phyloP scores from a whole-genome alignment of 169 alveolate genomes.

The Plasmodium sp. region DNA sequence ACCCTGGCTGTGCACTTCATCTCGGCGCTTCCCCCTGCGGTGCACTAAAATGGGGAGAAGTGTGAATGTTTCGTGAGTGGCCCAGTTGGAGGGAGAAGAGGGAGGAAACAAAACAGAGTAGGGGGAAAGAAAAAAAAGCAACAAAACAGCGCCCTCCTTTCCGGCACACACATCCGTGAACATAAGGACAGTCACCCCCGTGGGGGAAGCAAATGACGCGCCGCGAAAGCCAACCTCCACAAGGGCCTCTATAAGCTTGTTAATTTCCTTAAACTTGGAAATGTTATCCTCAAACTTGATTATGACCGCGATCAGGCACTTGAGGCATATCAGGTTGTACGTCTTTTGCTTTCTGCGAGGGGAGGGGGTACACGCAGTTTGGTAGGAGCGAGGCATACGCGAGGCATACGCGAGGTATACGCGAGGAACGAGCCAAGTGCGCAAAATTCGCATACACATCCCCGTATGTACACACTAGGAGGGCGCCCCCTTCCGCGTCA shows the following conservation, averaged over 20 bases:
- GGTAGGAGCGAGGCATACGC: neutral
- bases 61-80: neutral
- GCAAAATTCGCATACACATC: neutral
- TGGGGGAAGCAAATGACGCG: neutral
- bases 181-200: neutral
- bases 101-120: neutral
- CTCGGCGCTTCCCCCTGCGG: conserved; percentile 70
- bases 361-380: neutral
- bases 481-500: neutral
- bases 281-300: conserved; percentile 66
- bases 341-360: conserved; percentile 55
- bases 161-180: neutral
- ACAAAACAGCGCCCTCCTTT: neutral
- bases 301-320: conserved; percentile 62
- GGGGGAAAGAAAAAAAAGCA: neutral
- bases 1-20: conserved; percentile 75
- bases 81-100: neutral
- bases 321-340: conserved; percentile 57
- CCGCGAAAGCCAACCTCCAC: conserved; percentile 26
- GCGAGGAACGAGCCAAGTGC: neutral
- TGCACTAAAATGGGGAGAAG: conserved; percentile 25
- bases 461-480: neutral
- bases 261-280: conserved; percentile 51
- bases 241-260: conserved; percentile 48
- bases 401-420: too few relatives aligned